phyloP scores from a whole-genome alignment of 2,329 filamentous ascomycete genomes.

The Bipolaris zeicola region DNA sequence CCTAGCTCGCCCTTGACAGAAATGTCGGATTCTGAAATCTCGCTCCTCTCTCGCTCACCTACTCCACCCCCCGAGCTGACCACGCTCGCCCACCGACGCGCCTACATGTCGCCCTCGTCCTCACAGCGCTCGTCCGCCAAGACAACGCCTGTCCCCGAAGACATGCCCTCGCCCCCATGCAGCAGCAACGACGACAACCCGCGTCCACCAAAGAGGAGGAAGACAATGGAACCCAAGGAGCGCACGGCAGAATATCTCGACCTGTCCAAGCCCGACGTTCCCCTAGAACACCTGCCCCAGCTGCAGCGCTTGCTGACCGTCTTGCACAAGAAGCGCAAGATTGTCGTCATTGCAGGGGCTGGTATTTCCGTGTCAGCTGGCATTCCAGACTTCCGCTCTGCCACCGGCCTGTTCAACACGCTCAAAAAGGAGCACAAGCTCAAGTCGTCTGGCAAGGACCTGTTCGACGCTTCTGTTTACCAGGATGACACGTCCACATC shows the following conservation, averaged over 20 bases:
- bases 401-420: slow-evolving; percentile 84
- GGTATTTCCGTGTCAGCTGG: slow-evolving; percentile 97
- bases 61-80: slow-evolving; percentile 42
- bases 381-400: slow-evolving; percentile 95
- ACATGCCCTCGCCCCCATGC: slow-evolving; percentile 50
- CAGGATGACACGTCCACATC: slow-evolving; percentile 86
- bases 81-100: slow-evolving; percentile 34
- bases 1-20: slow-evolving; percentile 51
- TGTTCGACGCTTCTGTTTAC: slow-evolving; percentile 98
- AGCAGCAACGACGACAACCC: slow-evolving; percentile 65
- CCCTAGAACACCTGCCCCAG: slow-evolving; percentile 63
- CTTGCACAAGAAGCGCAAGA: slow-evolving; percentile 88
- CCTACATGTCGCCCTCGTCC: slow-evolving; percentile 50
- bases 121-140: slow-evolving; percentile 55
- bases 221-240: slow-evolving; percentile 61
- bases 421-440: slow-evolving; percentile 86
- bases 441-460: slow-evolving; percentile 89
- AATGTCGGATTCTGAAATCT: slow-evolving; percentile 41
- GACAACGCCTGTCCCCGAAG: slow-evolving; percentile 54
- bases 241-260: slow-evolving; percentile 85
- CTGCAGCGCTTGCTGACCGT: slow-evolving; percentile 74
- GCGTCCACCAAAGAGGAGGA: slow-evolving; percentile 77
- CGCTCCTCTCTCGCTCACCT: slow-evolving; percentile 34
- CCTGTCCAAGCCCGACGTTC: slow-evolving; percentile 61
- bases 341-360: slow-evolving; percentile 93